Conservation (phyloP, 345 rosid species). For the Melastoma malabathricum region DNA sequence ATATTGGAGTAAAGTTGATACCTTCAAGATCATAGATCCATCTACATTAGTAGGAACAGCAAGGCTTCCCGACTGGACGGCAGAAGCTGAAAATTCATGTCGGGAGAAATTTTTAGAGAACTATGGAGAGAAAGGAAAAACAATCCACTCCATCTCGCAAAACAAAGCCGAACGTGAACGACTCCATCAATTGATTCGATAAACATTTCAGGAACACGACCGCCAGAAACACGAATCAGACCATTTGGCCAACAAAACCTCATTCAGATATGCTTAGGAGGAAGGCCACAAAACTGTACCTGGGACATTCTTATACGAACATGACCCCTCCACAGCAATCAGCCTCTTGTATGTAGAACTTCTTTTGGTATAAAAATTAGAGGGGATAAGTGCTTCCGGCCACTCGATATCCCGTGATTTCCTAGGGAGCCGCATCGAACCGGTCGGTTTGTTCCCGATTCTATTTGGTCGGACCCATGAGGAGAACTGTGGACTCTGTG, state of each 20-base stretch:
- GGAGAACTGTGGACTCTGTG: constrained; percentile 31
- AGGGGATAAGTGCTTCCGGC: constrained; percentile 25
- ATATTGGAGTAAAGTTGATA: constrained; percentile 4
- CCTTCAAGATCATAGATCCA: constrained; percentile 52
- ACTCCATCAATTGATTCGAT: too few species aligned
- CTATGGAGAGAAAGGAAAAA: too few species aligned
- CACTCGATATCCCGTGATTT: constrained; percentile 18
- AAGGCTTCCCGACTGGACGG: constrained; percentile 36
- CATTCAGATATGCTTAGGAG: background rate
- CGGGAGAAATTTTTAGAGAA: background rate
- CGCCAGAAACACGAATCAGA: background rate
- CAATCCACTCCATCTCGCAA: too few species aligned
- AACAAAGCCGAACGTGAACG: too few species aligned
- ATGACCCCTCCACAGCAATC: constrained; percentile 23
- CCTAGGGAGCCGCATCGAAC: constrained; percentile 22
- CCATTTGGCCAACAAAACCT: background rate
- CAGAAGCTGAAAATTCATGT: constrained; percentile 31
- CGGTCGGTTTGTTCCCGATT: constrained; percentile 11
- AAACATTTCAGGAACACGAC: background rate
- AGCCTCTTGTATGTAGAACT: constrained; percentile 12
- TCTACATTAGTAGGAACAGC: constrained; percentile 19
- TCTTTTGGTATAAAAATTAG: constrained; percentile 20
- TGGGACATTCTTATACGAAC: constrained; percentile 34
- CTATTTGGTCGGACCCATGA: constrained; percentile 26
- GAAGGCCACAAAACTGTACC: constrained; percentile 21